Evolutionary conservation across 2,329 filamentous ascomycete species (phyloP), one percentile per base, ranked within the genome.

Genomic region (Coniochaeta hoffmannii): DNA sequence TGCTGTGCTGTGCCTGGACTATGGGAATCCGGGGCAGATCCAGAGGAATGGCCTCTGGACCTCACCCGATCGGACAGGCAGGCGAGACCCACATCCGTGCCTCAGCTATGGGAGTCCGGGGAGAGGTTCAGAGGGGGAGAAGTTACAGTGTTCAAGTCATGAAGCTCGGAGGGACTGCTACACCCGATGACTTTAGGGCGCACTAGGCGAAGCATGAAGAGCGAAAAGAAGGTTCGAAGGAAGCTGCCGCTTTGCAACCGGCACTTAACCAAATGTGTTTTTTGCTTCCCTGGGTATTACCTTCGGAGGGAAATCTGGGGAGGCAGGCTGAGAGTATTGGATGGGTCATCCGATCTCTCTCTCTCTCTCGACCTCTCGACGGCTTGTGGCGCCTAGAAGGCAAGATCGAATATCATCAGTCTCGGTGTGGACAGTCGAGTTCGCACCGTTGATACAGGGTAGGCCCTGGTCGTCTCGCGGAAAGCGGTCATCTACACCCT

Each of bases 401-500:
- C 15, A 34, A 38, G 44, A 44, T 50, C 19, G 10, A 44, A 50
- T 24, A 41, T 55, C 10, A 53, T 60, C 55, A 56, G 56, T 57
- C 57, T 58, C 60, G 58, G 53, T 58, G 53, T 50, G 50, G 54
- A 60, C 61, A 64, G 31, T 60, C 53, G 60, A 55, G 56, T 58
- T 53, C 19, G 15, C 50, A 56, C 54, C 53, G 55, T 12, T 59
- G 59, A 59, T 41, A 38, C 36, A 24, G 17, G 56, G 54, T 55
- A n/a, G 26, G 24, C 34, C 12, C 30, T 17, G 30, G 2, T 31
- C 38, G 36, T 22, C 19, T 34, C n/a, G 28, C 19, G 34, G 15
- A 31, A 17, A 30, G n/a, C 3, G 17, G 4, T 24, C 36, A 4
- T 24, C 2, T n/a, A 5, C 8, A 9, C 19, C 17, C 17, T 11